phyloP scores from a whole-genome alignment of 805 yeast genomes.

The Blastobotrys robertii region DNA sequence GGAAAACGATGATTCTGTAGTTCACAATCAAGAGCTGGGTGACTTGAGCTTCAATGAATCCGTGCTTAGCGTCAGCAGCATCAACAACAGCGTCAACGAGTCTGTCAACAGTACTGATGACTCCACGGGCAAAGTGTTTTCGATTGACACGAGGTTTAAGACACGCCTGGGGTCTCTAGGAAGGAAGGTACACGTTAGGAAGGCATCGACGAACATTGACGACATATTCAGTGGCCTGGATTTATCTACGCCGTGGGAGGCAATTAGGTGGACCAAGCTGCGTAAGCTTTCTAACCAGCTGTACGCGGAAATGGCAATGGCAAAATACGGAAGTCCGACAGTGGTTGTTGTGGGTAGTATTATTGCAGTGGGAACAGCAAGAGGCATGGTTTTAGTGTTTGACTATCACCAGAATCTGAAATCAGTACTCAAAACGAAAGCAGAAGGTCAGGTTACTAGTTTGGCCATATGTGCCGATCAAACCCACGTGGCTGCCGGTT shows the following conservation, averaged over 20 bases:
- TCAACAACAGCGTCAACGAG: too few relatives aligned
- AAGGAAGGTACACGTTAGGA: not conserved
- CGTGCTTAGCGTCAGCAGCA: too few relatives aligned
- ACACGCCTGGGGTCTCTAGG: constrained; percentile 14
- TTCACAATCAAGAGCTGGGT: too few relatives aligned
- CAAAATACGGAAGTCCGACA: constrained; percentile 44
- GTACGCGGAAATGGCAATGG: constrained; percentile 26
- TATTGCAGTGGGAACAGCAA: constrained; percentile 55
- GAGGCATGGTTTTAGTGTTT: constrained; percentile 57
- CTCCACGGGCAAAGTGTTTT: constrained; percentile 3
- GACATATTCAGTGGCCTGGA: not conserved
- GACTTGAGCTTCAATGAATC: too few relatives aligned
- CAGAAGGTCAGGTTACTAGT: constrained; percentile 42
- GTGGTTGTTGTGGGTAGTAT: constrained; percentile 28
- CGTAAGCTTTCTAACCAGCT: constrained; percentile 30
- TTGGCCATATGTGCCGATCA: constrained; percentile 61
- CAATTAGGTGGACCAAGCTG: constrained; percentile 32
- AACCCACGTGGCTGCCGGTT: constrained; percentile 60
- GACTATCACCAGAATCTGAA: constrained; percentile 55
- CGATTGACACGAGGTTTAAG: constrained; percentile 14
- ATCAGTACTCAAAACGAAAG: constrained; percentile 30
- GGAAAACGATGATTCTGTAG: too few relatives aligned
- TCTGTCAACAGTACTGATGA: too few relatives aligned
- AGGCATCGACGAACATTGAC: constrained; percentile 1
- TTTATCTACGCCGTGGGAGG: constrained; percentile 8